Evolutionary conservation across 2,329 filamentous ascomycete genomes (phyloP).

Genomic region (Coniochaeta sp.): DNA sequence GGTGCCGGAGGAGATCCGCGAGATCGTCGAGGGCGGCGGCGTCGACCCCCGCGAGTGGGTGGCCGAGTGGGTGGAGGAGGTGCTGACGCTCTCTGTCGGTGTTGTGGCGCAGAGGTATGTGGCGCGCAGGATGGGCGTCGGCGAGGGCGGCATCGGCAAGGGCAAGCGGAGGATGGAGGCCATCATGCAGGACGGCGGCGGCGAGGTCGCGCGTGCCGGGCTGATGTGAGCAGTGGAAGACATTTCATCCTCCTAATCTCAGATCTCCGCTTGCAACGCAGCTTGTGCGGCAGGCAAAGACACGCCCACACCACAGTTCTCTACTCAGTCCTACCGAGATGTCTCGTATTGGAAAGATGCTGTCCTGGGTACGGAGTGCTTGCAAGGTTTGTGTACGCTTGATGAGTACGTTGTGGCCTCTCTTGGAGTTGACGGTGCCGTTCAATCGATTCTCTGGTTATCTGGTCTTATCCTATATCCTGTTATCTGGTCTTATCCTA

Average conservation of each 20-base stretch:
- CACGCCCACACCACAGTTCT: neutral
- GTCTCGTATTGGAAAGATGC: neutral
- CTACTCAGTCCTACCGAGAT: neutral
- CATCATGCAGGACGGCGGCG: constrained; percentile 47
- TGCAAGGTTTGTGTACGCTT: neutral
- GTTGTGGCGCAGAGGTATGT: constrained; percentile 93
- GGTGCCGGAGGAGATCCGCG: constrained; percentile 78
- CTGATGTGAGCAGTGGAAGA: constrained; percentile 28
- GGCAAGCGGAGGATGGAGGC: constrained; percentile 54
- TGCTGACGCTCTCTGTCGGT: constrained; percentile 69
- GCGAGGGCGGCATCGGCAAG: constrained; percentile 62
- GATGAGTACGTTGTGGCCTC: neutral
- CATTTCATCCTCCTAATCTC: neutral
- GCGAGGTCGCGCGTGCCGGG: constrained; percentile 54
- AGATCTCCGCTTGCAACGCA: neutral
- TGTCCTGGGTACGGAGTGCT: neutral
- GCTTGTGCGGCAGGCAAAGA: too few relatives aligned
- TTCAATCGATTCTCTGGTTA: neutral
- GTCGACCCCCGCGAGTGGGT: constrained; percentile 97
- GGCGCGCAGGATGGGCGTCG: constrained; percentile 90
- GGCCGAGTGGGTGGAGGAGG: constrained; percentile 93
- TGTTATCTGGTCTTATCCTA: neutral
- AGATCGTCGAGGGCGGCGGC: constrained; percentile 67
- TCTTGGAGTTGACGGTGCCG: neutral
- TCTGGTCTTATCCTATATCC: neutral